Evolutionary conservation across 148 eudicot genomes (phyloP), one percentile per base, ranked within the genome.

Genomic region (Fagopyrum esculentum): DNA sequence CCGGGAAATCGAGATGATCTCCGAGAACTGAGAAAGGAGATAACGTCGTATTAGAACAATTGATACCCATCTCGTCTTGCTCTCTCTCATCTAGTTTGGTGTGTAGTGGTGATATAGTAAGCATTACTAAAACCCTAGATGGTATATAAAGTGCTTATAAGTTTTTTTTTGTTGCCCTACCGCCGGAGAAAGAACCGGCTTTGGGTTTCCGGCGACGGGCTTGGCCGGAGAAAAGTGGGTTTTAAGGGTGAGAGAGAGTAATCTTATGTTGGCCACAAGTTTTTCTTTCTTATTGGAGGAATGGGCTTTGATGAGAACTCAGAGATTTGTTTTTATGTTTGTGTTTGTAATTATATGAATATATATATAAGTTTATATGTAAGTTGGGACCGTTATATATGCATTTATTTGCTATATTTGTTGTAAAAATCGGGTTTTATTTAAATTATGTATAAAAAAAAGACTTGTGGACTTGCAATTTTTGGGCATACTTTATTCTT

Each of bases 391-490:
- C 10, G 47, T 35, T 40, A 30, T 68, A 68, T 35, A 12, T 45
- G 11, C 16, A 54, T 79, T 78, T 80, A 57, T 30, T 74, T 61
- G 55, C 4, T 73, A 44, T 49, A 43, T 19, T 47, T 30, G 72
- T 59, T 2, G 26, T n/a, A 8, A 60, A 54, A 73, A 78, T 76
- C 61, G 82, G 72, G 43, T 73, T 35, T 35, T 19, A 40, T 76
- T 78, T 77, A 79, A 35, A 76, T 71, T 51, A 56, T 72, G 55
- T 75, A 61, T 71, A 69, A 81, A 45, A 35, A 30, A 35, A 35
- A 35, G 40, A 76, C 84, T 80, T 84, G 90, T 87, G 88, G 90
- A 82, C 80, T 83, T 3, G 73, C 69, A 82, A 75, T 78, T 87
- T 80, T 80, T 69, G 72, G 74, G 75, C 49, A 76, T 73, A 30